Base-by-base conservation (phyloP, 2,329 filamentous ascomycete genomes). In the Monosporascus sp. region DNA sequence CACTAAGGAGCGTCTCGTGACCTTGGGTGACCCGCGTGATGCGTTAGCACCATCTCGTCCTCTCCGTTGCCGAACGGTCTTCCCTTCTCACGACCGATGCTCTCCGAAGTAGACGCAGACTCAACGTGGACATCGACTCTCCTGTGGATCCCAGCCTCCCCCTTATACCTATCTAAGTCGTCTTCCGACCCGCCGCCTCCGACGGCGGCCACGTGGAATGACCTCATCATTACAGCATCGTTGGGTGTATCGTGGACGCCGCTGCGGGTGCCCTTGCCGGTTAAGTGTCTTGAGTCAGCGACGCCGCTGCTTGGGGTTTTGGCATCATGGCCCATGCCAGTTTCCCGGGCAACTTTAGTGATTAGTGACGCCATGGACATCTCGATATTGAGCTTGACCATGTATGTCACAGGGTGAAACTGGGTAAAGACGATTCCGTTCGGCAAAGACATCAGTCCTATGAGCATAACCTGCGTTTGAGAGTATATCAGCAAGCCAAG, bases 351-450 rank as follows among this genome's bases (percentile, higher is more conserved):
- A 15, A 58, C 44, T 41, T 52, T 55, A 17, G n/a, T 22, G 47
- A 55, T 55, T 7, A 58, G 41, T 14, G 52, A 47, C n/a, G 51
- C 55, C 20, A 61, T 58, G 15, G 57, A 49, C 55, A 62, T 60
- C 49, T 62, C 61, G 50, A 58, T 62, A 25, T 58, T 57, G 18
- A 59, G 55, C 37, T 62, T 64, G 27, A 58, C 55, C 24, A 60
- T 49, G 48, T 64, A 60, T 3, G 43, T 55, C 22, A 60, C 47
- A 7, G 55, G 52, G 25, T 59, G 58, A 25, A 59, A 60, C n/a
- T 58, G 56, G 8, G 56, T 50, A 20, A 52, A 61, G 14, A 61
- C 53, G n/a, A 52, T 46, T 24, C 47, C 27, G 35, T 56, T 53
- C 31, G 53, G 50, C 5, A 60, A 48, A 25, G 51, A 59, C 54